A percentile compares a stretch with the other conserved stretches of the same genome.
phyloP scores from a whole-genome alignment of 768 basidiomycete species.

The Mycena polygramma region DNA sequence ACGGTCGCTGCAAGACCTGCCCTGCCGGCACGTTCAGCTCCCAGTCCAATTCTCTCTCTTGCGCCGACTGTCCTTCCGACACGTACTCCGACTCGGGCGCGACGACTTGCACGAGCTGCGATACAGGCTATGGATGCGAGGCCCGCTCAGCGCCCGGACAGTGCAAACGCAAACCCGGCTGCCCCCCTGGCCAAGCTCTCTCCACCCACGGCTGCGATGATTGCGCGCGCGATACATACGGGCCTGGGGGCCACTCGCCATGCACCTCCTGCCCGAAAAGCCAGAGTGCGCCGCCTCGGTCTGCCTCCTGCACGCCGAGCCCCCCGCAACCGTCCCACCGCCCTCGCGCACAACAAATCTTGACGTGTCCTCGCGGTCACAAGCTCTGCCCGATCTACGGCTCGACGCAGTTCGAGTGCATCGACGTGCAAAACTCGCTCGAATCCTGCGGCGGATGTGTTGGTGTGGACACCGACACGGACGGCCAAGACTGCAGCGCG shows the following conservation, averaged over 20 bases:
- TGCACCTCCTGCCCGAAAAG: not conserved
- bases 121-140: not conserved
- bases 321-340: not conserved
- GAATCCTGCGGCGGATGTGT: not conserved
- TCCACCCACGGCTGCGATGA: not conserved
- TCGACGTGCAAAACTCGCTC: not conserved
- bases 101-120: not conserved
- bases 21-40: not conserved
- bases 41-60: not conserved
- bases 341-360: not conserved
- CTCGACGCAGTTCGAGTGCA: not conserved
- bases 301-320: not conserved
- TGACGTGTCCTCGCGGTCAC: not conserved
- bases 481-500: not conserved
- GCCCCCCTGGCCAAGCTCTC: not conserved
- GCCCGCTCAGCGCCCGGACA: not conserved
- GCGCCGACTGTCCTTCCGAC: not conserved
- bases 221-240: not conserved
- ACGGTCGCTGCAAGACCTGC: not conserved
- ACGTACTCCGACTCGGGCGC: not conserved
- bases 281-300: not conserved
- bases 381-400: not conserved
- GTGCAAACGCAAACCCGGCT: not conserved
- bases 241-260: not conserved
- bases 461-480: not conserved